Base-by-base conservation (phyloP, 78 protist genomes). In the Cavenderia fasciculata region DNA sequence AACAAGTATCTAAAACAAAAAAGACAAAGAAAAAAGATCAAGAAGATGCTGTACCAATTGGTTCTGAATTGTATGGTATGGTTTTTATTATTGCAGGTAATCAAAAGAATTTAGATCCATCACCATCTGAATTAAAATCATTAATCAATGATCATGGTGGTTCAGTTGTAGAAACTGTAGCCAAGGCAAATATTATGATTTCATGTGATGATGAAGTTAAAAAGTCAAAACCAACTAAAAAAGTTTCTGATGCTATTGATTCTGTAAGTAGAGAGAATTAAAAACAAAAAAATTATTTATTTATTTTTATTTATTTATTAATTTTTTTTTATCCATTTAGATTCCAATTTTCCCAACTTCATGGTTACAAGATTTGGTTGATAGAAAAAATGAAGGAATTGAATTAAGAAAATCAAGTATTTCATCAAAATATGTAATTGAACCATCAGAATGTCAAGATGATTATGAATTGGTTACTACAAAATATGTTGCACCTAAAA, bases 31-130 rank as follows among this genome's bases (percentile, higher is more conserved):
- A 33, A 18, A 65, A 27, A 56, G 41, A 71, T 38, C 85, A n/a
- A 2, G 94, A 90, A 43, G 89, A 77, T 69, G 94, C 77, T 27
- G 46, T 57, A n/a, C 89, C 94, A 5, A 36, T 46, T 21, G 73
- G 73, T 23, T 1, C 11, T 25, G 94, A 90, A 38, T 49, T 61
- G 40, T 47, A 49, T 49, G 89, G 89, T 43, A 84, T 92, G 78
- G 4, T 46, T 52, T 27, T 92, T 19, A 33, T 61, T 8, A 38
- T 92, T 40, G 92, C 87, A 8, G 95, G 95, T 41, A 49, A 54
- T 4, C 71, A 33, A 25, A 79, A 84, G 33, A 40, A 41, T 0
- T 38, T 92, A 14, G 87, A 78, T 33, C 23, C 31, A 31, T 14
- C 85, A 25, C 71, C 79, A 31, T 51, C 23, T 2, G 85, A 7